Percentiles rank a stretch among this genome's conserved stretches.
Evolutionary conservation across 139 green algal species (phyloP).

Genomic region (Coelastrella sp.): DNA sequence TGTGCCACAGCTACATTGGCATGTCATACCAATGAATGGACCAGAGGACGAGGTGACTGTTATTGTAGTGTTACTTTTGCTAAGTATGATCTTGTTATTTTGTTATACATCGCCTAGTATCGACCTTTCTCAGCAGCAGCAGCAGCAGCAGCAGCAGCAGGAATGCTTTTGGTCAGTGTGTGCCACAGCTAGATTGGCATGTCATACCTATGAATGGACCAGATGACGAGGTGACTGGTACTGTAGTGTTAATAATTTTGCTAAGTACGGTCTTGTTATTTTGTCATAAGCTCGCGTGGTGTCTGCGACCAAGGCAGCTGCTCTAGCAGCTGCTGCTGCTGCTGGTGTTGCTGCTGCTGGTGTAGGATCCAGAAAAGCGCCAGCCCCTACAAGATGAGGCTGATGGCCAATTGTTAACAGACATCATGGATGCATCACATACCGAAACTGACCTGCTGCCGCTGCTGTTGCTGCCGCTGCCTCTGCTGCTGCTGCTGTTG

Average conservation of each 20-base stretch:
- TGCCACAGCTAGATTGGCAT: constrained; percentile 71
- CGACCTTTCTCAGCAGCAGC: neutral
- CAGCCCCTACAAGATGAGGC: constrained; percentile 6
- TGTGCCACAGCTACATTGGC: constrained; percentile 69
- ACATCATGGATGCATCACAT: constrained; percentile 50
- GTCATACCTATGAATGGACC: constrained; percentile 55
- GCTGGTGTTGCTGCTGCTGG: neutral
- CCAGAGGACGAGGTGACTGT: constrained; percentile 13
- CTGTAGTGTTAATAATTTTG: neutral
- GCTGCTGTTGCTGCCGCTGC: too few species aligned
- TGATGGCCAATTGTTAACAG: constrained; percentile 46
- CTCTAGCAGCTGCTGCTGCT: too few species aligned
- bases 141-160: neutral
- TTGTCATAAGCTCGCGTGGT: neutral
- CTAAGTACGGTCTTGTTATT: too few species aligned
- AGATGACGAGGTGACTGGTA: constrained; percentile 8
- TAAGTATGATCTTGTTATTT: too few species aligned
- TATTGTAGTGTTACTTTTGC: too few species aligned
- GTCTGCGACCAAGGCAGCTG: too few species aligned
- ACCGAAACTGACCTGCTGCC: too few species aligned
- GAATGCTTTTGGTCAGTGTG: constrained; percentile 54
- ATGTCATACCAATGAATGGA: constrained; percentile 60
- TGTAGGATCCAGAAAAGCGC: neutral
- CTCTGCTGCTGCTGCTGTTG: too few species aligned
- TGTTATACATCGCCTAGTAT: neutral